Evolutionary conservation across 2,329 filamentous ascomycete genomes (phyloP), one percentile per base, ranked within the genome.

Genomic region (Talaromyces marneffei): DNA sequence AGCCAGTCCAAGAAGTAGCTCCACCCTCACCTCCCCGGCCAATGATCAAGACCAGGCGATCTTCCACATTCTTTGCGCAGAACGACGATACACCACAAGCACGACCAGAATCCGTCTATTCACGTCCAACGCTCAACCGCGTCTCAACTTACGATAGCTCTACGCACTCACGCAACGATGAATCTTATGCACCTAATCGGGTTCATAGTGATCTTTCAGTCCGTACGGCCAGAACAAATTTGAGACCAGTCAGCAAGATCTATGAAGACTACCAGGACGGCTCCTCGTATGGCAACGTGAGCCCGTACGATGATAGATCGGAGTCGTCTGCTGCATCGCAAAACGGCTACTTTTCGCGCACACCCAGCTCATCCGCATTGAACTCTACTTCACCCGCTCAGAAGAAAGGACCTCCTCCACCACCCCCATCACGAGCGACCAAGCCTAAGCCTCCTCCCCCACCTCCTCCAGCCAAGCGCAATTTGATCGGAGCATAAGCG

Each of bases 381-480:
- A 70, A 71, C 66, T 66, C 65, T 20, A 57, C 31, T 33, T 18
- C 52, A 12, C 31, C 58, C 31, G 64, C 64, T 14, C 63, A 70
- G 27, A 69, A 73, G 52, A 82, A 82, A 71, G 85, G 84, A 72
- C 81, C 80, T 48, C 86, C 86, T 20, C 86, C 86, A 29, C 86
- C 86, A 25, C 84, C 84, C 27, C 83, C 84, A 8, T 82, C 82
- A 23, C 77, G 85, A 69, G 76, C 83, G 37, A 89, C 87, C 79
- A 88, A 88, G 73, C 85, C 85, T 12, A 82, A 83, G 23, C 85
- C 86, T 63, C 84, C 84, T 39, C 60, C 60, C 3, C 60, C 60
- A 18, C 86, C 85, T 23, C 84, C 84, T 10, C 86, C 86, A 23
- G 82, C 85, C 75, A 88, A 88, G 78, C 77, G 84, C 66, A 81